phyloP scores from a whole-genome alignment of 768 basidiomycete genomes.

The Daedaleopsis nitida region DNA sequence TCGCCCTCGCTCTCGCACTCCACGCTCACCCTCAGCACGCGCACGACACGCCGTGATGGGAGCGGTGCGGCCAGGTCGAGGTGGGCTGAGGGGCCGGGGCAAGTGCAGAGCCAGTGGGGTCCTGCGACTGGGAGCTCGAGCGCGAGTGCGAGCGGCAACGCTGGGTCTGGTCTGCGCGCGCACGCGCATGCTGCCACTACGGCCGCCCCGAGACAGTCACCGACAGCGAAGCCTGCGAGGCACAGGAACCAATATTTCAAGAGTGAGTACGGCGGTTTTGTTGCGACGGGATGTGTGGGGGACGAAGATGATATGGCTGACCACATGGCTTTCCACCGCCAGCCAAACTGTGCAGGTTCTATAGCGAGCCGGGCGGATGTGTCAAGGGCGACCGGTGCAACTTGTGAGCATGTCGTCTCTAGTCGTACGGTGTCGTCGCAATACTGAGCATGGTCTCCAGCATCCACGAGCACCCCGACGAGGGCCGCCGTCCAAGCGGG shows the following conservation, averaged over 20 bases:
- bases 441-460: neutral
- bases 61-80: neutral
- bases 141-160: no score
- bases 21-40: neutral
- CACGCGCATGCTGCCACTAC: neutral
- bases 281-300: neutral
- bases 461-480: conserved; percentile 9
- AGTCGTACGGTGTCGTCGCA: neutral
- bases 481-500: neutral
- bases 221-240: neutral
- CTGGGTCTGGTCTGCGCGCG: no score
- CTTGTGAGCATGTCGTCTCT: conserved; percentile 5
- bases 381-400: conserved; percentile 24
- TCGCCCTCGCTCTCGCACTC: neutral
- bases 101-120: neutral
- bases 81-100: neutral
- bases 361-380: conserved; percentile 13
- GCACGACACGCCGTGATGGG: neutral
- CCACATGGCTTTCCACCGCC: neutral
- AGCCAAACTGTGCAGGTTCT: conserved; percentile 25
- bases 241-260: conserved; percentile 19
- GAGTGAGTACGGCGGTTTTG: conserved; percentile 1
- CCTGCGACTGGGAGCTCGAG: no score
- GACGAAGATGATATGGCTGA: neutral
- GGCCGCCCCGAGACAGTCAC: neutral